Conservation (phyloP, 1,284 basidiomycete genomes). For the Kalmanozyma brasiliensis region DNA sequence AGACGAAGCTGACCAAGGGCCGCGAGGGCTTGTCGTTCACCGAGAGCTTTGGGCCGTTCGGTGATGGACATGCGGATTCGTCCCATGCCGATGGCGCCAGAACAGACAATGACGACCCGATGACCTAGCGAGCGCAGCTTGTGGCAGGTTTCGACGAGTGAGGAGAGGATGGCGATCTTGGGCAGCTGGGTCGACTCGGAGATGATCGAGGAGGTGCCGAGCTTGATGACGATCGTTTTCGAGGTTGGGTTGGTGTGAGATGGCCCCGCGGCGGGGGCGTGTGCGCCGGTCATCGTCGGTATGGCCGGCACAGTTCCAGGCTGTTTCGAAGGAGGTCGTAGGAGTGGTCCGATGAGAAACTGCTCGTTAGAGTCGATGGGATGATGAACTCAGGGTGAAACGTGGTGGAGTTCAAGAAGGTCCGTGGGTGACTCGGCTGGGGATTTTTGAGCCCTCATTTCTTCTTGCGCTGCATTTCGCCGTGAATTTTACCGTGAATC, state of each 20-base stretch:
- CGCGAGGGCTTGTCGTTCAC: slow-evolving; percentile 93
- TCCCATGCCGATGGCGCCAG: slow-evolving; percentile 95
- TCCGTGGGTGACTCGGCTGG: slow-evolving; percentile 29
- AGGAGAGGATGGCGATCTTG: slow-evolving; percentile 86
- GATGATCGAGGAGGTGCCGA: slow-evolving; percentile 66
- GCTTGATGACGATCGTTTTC: slow-evolving; percentile 67
- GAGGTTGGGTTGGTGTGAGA: slow-evolving; percentile 4
- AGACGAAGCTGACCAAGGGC: slow-evolving; percentile 95
- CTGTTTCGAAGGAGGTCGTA: no score
- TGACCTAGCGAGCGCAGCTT: slow-evolving; percentile 83
- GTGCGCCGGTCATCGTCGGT: slow-evolving; percentile 13
- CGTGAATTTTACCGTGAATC: not conserved
- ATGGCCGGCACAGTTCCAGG: no score
- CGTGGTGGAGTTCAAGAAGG: slow-evolving; percentile 14
- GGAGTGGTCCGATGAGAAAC: no score
- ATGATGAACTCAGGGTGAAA: no score
- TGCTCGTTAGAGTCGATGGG: slow-evolving; percentile 8
- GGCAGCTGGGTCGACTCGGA: slow-evolving; percentile 70
- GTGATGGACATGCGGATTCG: slow-evolving; percentile 88
- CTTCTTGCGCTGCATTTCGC: slow-evolving; percentile 7
- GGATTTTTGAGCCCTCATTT: not conserved
- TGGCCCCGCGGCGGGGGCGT: slow-evolving; percentile 2
- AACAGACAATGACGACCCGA: slow-evolving; percentile 92
- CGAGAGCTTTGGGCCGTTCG: slow-evolving; percentile 82
- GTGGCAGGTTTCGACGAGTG: slow-evolving; percentile 90